These are phyloP conservation scores for Alternaria novae-zelandiae DNA, from an alignment of 2,329 filamentous ascomycete genomes.

Conservation along the genomic window DNA sequence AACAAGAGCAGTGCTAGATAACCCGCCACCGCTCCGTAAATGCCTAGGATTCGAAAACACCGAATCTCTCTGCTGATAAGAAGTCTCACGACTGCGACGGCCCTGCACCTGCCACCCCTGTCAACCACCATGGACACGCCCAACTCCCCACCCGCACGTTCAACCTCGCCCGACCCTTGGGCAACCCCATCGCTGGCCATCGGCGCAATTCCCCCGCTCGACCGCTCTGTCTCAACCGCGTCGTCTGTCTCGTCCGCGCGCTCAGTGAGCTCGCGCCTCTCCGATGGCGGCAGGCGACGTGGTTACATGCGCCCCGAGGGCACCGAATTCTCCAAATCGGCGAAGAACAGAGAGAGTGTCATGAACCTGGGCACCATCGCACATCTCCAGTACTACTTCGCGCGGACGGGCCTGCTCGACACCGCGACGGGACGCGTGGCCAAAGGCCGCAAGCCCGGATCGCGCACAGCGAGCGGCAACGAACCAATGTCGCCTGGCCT, in stretches of 20 bases:
- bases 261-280: conserved; percentile 65
- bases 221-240: conserved; percentile 69
- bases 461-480: conserved; percentile 41
- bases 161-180: conserved; percentile 68
- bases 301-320: conserved; percentile 89
- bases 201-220: conserved; percentile 63
- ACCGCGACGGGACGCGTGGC: conserved; percentile 88
- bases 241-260: conserved; percentile 59
- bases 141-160: conserved; percentile 53
- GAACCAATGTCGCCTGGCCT: conserved; percentile 35
- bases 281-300: conserved; percentile 64
- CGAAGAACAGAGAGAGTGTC: conserved; percentile 89
- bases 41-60: conserved; percentile 21
- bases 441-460: conserved; percentile 64
- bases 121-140: conserved; percentile 37
- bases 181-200: conserved; percentile 68
- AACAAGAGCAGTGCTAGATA: conserved; percentile 11
- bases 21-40: conserved; percentile 11
- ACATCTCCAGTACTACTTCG: conserved; percentile 98
- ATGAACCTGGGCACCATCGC: conserved; percentile 96
- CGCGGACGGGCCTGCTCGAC: conserved; percentile 88
- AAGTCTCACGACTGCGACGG: conserved; percentile 18
- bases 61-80: conserved; percentile 18
- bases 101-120: conserved; percentile 18
- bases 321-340: conserved; percentile 89